Evolutionary conservation across 1,284 basidiomycete genomes (phyloP), one percentile per base, ranked within the genome.

Genomic region (Ceratobasidium theobromae): DNA sequence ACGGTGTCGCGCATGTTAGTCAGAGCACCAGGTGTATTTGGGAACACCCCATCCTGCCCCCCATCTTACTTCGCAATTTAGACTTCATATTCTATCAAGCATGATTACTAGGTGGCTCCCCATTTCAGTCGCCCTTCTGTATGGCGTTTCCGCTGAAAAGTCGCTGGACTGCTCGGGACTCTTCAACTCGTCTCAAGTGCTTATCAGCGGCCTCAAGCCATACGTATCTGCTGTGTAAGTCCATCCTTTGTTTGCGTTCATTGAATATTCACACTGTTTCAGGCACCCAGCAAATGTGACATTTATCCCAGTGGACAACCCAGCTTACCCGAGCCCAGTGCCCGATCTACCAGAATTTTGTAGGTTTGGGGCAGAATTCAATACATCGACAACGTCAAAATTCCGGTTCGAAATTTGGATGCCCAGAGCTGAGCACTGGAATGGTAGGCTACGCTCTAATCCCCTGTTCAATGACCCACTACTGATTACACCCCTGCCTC

Each of bases 281-380:
- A 65, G 62, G 6, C 51, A 53, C 28, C 62, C 51, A 6, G 62
- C 62, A 32, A 53, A 53, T n/a, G 60, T 64, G 18, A 64, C 60
- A 16, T 64, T 64, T 25, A 43, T 49, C 9, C 60, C 60, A 30
- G 60, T 52, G 18, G 35, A 33, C 12, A 23, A 49, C 27, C 33
- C 48, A 4, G 60, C 60, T 1, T 64, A 64, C 14, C 60, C 62
- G 21, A 35, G 45, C 6, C 49, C 62, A 43, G 60, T 45, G 4
- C 49, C 48, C 11, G 49, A 65, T 35, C 21, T 65, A 16, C 49
- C 62, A 45, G 62, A 65, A n/a, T 65, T 65, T 33, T 65, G 62
- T 43, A 49, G 62, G 12, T 65, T 65, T 23, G 62, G 62, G 8
- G 62, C 49, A 5, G 51, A 65, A 16, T 65, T 28, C 21, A 65